These are phyloP conservation scores for Claviceps maximensis DNA, from an alignment of 2,329 filamentous ascomycete genomes.

Conservation along the genomic window DNA sequence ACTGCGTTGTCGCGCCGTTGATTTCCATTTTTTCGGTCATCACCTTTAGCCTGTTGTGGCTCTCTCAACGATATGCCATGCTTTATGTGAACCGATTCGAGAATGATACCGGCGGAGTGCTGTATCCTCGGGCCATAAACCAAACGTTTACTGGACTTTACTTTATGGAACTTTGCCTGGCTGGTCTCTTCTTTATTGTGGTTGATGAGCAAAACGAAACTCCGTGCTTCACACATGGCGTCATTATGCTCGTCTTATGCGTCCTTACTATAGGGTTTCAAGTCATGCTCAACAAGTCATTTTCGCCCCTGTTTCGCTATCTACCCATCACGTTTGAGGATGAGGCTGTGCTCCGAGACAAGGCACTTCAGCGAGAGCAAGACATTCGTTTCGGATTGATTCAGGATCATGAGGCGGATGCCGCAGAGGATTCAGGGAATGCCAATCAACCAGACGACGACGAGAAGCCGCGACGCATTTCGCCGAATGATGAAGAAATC, in stretches of 20 bases:
- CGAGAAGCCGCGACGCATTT: slow-evolving; percentile 11
- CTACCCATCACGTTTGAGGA: slow-evolving; percentile 92
- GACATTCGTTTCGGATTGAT: slow-evolving; percentile 52
- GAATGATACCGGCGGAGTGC: slow-evolving; percentile 79
- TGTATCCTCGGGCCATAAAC: slow-evolving; percentile 88
- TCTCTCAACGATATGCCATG: slow-evolving; percentile 93
- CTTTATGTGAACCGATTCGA: slow-evolving; percentile 86
- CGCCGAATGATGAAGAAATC: slow-evolving; percentile 24
- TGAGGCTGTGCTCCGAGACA: slow-evolving; percentile 80
- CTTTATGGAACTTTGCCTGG: slow-evolving; percentile 81
- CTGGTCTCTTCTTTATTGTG: slow-evolving; percentile 79
- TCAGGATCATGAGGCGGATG: slow-evolving; percentile 32
- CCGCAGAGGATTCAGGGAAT: slow-evolving; percentile 28
- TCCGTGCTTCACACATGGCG: slow-evolving; percentile 61
- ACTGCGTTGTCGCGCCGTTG: slow-evolving; percentile 76
- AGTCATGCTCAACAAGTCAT: slow-evolving; percentile 65
- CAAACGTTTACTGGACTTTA: slow-evolving; percentile 93
- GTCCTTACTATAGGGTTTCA: slow-evolving; percentile 67
- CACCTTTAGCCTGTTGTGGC: slow-evolving; percentile 83
- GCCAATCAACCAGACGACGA: slow-evolving; percentile 23
- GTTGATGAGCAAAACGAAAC: slow-evolving; percentile 38
- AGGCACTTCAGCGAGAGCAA: slow-evolving; percentile 73
- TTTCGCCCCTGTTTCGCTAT: slow-evolving; percentile 75
- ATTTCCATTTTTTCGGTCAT: slow-evolving; percentile 89
- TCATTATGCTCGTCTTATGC: slow-evolving; percentile 68